Evolutionary conservation across 2,329 filamentous ascomycete genomes (phyloP).

Genomic region (Neonectria magnoliae): DNA sequence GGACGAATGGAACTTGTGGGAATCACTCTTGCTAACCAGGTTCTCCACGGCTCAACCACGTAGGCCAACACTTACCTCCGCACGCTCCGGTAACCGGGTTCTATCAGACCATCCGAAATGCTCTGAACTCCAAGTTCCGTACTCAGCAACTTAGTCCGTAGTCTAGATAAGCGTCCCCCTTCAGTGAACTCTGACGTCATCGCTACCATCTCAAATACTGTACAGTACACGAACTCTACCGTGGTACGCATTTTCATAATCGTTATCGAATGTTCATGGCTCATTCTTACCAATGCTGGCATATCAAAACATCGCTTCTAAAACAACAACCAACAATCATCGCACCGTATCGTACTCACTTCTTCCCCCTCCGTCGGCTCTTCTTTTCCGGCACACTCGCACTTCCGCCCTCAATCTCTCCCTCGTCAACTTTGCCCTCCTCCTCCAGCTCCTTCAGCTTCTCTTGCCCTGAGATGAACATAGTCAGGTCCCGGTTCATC

Average conservation of each 20-base stretch:
- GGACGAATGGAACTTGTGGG: background rate
- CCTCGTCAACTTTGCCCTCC: constrained; percentile 67
- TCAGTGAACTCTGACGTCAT: constrained; percentile 15
- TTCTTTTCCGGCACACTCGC: constrained; percentile 72
- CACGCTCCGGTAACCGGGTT: background rate
- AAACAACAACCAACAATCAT: background rate
- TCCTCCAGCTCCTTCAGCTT: constrained; percentile 78
- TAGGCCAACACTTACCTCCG: background rate
- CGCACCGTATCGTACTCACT: constrained; percentile 13
- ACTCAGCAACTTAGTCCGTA: too few species aligned
- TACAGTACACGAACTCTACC: too few species aligned
- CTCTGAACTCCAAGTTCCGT: background rate
- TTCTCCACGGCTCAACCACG: background rate
- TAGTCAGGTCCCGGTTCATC: constrained; percentile 85
- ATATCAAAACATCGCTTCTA: background rate
- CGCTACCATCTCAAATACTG: background rate
- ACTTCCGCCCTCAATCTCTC: constrained; percentile 80
- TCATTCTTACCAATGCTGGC: background rate
- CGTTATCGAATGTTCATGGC: background rate
- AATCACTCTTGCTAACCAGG: background rate
- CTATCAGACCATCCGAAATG: background rate
- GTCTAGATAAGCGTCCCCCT: constrained; percentile 3
- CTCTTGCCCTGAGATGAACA: constrained; percentile 87
- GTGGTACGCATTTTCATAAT: background rate
- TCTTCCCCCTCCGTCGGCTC: constrained; percentile 62